Evolutionary conservation across 73 alveolate genomes (phyloP), one percentile per base, ranked within the genome.

Genomic region (Diophrys appendiculata): DNA sequence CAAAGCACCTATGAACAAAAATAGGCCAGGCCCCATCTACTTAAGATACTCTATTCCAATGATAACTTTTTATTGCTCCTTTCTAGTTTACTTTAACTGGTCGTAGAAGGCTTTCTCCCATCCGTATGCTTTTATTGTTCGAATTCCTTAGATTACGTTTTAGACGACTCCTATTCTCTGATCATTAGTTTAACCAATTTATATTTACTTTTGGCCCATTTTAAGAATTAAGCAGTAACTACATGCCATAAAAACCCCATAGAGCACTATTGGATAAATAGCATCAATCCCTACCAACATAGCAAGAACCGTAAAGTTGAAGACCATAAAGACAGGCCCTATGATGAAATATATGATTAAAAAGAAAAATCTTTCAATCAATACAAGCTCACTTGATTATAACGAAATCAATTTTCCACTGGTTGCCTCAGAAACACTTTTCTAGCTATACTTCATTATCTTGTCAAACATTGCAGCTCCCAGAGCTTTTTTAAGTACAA

Each of bases 101-200:
- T 83, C 83, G n/a, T 33, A 18, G 81, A 34, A 83, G 54, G 72
- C 71, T 0, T 14, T 0, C 29, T 83, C 91, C 80, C 82, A 35
- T n/a, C 65, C 81, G 69, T 30, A 83, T 68, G 82, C 30, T 34
- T 83, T 83, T 29, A 83, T 83, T 18, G 83, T 83, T 68, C 91
- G 55, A 22, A 75, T 26, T 2, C 91, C 91, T 22, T 3, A 3
- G 13, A 82, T 32, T 26, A 60, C 65, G 33, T 82, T 54, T 2
- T 55, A 33, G 23, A 74, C 55, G 34, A 73, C 65, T n/a, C 70
- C 56, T 3, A 82, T 33, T 0, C 84, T 2, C 67, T 43, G 67
- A 24, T 72, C 81, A 52, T 43, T 43, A 43, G 18, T 43, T 18
- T 11, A 5, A 11, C 60, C 60, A 5, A 43, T 18, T 11, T 43